Conservation (phyloP, 2,329 filamentous ascomycete species). For the Penicillium janthinellum region DNA sequence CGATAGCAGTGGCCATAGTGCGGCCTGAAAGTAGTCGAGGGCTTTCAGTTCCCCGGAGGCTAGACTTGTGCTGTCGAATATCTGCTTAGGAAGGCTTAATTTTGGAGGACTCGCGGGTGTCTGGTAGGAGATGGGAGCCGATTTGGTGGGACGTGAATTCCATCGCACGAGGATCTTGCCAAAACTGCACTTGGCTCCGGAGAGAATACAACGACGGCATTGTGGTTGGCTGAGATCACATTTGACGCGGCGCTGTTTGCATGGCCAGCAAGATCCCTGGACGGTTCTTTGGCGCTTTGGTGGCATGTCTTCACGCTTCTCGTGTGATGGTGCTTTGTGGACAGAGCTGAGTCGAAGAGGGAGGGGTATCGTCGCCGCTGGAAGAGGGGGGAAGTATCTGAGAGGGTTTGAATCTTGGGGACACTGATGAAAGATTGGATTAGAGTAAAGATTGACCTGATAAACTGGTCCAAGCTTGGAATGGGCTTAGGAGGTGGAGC, state of each 20-base stretch:
- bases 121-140: not conserved
- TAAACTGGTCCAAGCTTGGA: not conserved
- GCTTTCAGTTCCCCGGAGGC: slow-evolving; percentile 12
- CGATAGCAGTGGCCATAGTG: slow-evolving; percentile 17
- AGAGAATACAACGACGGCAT: not conserved
- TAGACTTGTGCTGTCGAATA: slow-evolving; percentile 6
- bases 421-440: not conserved
- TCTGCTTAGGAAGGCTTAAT: not conserved
- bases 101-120: not conserved
- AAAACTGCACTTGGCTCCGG: not conserved
- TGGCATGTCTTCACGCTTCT: slow-evolving; percentile 4
- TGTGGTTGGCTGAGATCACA: slow-evolving; percentile 42
- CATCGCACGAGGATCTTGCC: not conserved
- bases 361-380: not conserved
- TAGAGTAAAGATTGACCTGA: not conserved
- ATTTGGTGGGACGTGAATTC: not conserved
- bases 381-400: not conserved
- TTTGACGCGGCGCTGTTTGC: slow-evolving; percentile 49
- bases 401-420: not conserved
- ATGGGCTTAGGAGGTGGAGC: not conserved
- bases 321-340: not conserved
- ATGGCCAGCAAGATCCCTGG: slow-evolving; percentile 50
- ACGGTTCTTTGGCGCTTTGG: slow-evolving; percentile 31
- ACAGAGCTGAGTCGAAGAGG: not conserved
- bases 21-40: slow-evolving; percentile 19